Base-by-base conservation (phyloP, 1,284 basidiomycete species). In the Sporisorium reilianum region DNA sequence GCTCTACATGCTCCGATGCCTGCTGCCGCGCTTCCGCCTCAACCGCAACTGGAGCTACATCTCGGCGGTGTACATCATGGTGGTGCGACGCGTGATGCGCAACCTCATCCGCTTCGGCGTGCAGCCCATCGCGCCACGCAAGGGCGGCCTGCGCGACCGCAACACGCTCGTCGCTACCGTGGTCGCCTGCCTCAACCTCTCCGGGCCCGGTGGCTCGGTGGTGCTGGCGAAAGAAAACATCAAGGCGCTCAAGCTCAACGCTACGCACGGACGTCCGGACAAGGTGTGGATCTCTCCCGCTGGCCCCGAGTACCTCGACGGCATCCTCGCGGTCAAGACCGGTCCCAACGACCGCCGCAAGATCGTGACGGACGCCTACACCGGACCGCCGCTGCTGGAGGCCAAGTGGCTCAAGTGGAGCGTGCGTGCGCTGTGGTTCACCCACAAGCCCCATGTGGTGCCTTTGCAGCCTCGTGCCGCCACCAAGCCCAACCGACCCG, bases 231-330 rank as follows among this genome's bases (percentile, higher is more conserved):
- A 75, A 22, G 55, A 66, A 10, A 65, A 64, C 20, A 34, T 76
- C 55, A 66, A 78, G 61, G 77, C 79, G 26, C 71, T 78, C 51
- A 68, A 79, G 64, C 64, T 65, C 55, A 61, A 72, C 30, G 66
- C 59, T 7, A 61, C 56, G 23, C 63, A 69, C 40, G 63, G 70
- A 1, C 65, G 79, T 20, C 53, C 59, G 11, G 82, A 84, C 61
- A 67, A 73, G 36, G 80, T 80, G 34, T 84, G 82, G 82, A 72
- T 84, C 45, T 61, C 78, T 26, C 77, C 81, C 5, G 78, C 80
- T 7, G 72, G 78, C 18, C 64, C 80, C 42, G 77, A 82, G 23
- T 66, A 69, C 11, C 64, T 81, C 22, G 66, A 72, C 18, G 82
- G 81, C 52, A 76, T 84, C 53, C 71, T 84, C 8, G 63, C 73